phyloP scores from a whole-genome alignment of 495 filamentous ascomycete genomes.

The Penicillium salamii region DNA sequence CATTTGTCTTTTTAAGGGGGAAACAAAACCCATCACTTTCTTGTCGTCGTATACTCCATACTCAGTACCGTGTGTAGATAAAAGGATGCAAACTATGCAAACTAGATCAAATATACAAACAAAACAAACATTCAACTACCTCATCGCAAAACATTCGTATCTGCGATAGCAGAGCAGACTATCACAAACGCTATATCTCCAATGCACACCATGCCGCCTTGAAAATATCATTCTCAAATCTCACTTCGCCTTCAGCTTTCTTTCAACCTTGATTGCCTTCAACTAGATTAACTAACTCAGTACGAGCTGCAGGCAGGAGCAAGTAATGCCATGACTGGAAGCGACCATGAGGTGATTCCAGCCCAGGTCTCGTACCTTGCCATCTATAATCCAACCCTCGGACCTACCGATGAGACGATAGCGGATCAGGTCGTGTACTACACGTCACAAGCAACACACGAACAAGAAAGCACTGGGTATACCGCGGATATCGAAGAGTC shows the following conservation, averaged over 20 bases:
- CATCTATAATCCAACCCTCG: conserved; percentile 92
- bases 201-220: too few relatives aligned
- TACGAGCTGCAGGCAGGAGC: neutral
- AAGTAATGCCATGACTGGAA: conserved; percentile 41
- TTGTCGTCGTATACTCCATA: too few relatives aligned
- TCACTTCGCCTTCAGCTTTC: neutral
- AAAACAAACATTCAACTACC: too few relatives aligned
- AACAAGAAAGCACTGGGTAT: conserved; percentile 33
- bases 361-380: conserved; percentile 85
- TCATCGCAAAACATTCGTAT: too few relatives aligned
- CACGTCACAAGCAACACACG: conserved; percentile 49
- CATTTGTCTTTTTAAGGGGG: too few relatives aligned
- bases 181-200: too few relatives aligned
- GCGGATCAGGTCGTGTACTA: conserved; percentile 91
- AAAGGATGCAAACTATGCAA: too few relatives aligned
- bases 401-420: conserved; percentile 81
- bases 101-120: too few relatives aligned
- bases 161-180: too few relatives aligned
- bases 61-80: too few relatives aligned
- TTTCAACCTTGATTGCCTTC: neutral
- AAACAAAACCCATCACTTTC: too few relatives aligned
- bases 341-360: conserved; percentile 53
- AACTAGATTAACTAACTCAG: conserved; percentile 8
- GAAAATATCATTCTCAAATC: conserved; percentile 1
- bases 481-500: conserved; percentile 46